A percentile compares a stretch with the other conserved stretches of the same genome.
phyloP scores from a whole-genome alignment of 106 monocot genomes.

The Dendrobium officinale region DNA sequence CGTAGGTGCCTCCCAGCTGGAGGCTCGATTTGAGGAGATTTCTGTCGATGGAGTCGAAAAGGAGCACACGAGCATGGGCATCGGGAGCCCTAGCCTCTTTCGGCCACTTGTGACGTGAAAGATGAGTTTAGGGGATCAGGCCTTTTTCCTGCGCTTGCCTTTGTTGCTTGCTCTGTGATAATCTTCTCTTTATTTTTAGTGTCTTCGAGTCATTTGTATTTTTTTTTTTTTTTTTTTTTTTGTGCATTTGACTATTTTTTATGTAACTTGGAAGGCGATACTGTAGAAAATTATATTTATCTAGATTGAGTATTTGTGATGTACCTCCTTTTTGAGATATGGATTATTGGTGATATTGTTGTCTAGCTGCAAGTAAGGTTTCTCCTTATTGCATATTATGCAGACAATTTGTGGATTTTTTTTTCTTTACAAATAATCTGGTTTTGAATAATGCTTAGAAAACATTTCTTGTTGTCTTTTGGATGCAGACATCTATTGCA shows the following conservation, averaged over 20 bases:
- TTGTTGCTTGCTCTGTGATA: conserved; percentile 50
- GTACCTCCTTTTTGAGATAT: no score
- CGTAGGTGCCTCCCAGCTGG: neutral
- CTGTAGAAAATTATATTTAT: no score
- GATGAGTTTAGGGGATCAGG: conserved; percentile 55
- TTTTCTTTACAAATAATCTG: neutral
- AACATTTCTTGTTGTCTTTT: neutral
- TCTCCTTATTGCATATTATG: no score
- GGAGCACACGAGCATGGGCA: conserved; percentile 16
- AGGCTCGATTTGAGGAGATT: neutral
- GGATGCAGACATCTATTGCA: conserved; percentile 69
- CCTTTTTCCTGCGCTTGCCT: conserved; percentile 55
- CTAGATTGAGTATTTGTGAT: no score
- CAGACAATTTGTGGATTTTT: neutral
- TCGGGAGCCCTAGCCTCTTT: conserved; percentile 27
- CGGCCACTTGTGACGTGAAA: conserved; percentile 14
- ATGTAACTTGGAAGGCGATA: no score
- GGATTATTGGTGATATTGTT: no score
- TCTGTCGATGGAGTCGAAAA: conserved; percentile 3
- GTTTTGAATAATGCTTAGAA: neutral
- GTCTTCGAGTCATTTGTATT: neutral
- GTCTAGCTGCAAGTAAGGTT: no score
- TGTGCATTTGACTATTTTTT: neutral
- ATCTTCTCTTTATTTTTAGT: neutral
- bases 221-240: neutral